Conservation (phyloP, 331 rosid genomes). For the Saraca asoca region DNA sequence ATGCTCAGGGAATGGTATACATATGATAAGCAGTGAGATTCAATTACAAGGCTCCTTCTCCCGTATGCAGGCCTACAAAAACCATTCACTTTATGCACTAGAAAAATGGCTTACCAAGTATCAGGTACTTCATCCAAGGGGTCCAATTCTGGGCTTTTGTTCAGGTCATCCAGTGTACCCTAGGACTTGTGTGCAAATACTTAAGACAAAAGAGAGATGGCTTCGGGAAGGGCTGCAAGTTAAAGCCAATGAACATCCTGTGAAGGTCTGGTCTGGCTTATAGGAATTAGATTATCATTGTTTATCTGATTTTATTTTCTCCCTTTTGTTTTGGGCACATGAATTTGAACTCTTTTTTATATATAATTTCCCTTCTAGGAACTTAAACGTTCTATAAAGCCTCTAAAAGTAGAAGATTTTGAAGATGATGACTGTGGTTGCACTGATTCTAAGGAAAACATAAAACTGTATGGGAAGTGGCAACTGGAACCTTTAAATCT, state of each 20-base stretch:
- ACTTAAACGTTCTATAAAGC: conserved; percentile 55
- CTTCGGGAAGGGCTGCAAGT: conserved; percentile 89
- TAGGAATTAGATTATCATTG: conserved; percentile 24
- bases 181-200: conserved; percentile 81
- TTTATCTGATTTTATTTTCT: conserved; percentile 16
- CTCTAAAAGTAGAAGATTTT: conserved; percentile 51
- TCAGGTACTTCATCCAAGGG: conserved; percentile 88
- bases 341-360: not conserved
- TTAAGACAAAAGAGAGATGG: conserved; percentile 83
- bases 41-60: conserved; percentile 22
- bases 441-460: conserved; percentile 51
- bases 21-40: conserved; percentile 21
- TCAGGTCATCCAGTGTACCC: conserved; percentile 86
- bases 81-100: conserved; percentile 72
- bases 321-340: conserved; percentile 18
- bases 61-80: conserved; percentile 81
- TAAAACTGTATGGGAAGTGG: conserved; percentile 84
- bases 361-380: conserved; percentile 48
- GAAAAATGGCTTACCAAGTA: conserved; percentile 90
- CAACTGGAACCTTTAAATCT: conserved; percentile 78
- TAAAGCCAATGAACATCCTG: conserved; percentile 71
- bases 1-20: conserved; percentile 27
- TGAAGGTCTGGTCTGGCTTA: conserved; percentile 60
- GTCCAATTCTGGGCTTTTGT: conserved; percentile 85
- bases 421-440: conserved; percentile 59